Conservation (phyloP, 106 monocot genomes). For the Allium fistulosum region DNA sequence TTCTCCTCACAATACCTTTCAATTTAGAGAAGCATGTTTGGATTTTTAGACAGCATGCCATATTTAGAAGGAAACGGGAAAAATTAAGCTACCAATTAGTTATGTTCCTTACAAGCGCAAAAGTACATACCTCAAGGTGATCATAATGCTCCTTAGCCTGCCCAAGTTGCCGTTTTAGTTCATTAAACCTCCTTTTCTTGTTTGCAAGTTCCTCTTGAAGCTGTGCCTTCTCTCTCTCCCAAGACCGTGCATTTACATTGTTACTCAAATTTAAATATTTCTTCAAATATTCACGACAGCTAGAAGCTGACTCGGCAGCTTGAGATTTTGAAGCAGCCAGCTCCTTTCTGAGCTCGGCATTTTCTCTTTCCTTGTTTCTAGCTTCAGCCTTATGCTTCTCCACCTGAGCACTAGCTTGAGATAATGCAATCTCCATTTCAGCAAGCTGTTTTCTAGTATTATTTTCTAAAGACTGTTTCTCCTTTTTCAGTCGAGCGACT, state of each 20-base stretch:
- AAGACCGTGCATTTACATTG: conserved; percentile 48
- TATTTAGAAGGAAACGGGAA: no score
- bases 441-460: conserved; percentile 63
- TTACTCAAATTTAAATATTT: conserved; percentile 51
- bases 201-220: conserved; percentile 61
- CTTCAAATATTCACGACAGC: conserved; percentile 45
- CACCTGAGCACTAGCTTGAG: conserved; percentile 51
- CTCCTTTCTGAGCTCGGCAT: conserved; percentile 54
- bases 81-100: no score
- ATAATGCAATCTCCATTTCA: conserved; percentile 78
- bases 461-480: conserved; percentile 67
- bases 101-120: background rate
- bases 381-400: conserved; percentile 43
- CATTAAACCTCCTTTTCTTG: conserved; percentile 36
- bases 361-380: conserved; percentile 48
- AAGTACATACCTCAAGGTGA: conserved; percentile 56
- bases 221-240: conserved; percentile 46
- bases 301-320: conserved; percentile 61
- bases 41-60: no score
- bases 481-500: conserved; percentile 55
- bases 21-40: no score
- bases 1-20: no score
- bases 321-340: conserved; percentile 71
- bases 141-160: conserved; percentile 40
- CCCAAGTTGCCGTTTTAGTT: conserved; percentile 46